Conservation (phyloP, 179 eudicot genomes). For the Amaranthus tricolor region DNA sequence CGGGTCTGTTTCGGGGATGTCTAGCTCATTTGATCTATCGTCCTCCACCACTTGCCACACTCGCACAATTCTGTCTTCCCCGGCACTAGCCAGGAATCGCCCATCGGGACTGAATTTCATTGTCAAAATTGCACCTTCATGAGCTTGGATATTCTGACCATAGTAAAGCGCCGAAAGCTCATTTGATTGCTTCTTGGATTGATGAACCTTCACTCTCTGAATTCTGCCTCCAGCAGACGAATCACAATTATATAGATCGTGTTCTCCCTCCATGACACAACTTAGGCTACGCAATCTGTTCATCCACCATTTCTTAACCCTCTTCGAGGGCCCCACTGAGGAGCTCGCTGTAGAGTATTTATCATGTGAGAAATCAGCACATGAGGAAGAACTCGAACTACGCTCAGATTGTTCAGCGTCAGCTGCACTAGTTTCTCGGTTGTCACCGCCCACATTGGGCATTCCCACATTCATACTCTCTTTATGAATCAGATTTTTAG, state of each 20-base stretch:
- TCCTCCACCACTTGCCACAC: conserved; percentile 80
- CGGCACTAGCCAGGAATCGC: conserved; percentile 73
- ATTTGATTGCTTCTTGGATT: conserved; percentile 49
- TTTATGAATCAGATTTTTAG: conserved; percentile 24
- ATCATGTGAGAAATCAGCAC: conserved; percentile 25
- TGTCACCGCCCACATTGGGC: conserved; percentile 27
- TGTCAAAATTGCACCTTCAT: conserved; percentile 69
- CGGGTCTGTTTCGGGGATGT: conserved; percentile 67
- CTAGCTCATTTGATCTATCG: conserved; percentile 50
- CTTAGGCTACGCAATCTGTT: conserved; percentile 52
- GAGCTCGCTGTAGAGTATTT: conserved; percentile 23
- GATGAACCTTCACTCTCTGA: conserved; percentile 65
- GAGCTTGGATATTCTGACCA: conserved; percentile 79
- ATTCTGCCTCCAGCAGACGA: conserved; percentile 35
- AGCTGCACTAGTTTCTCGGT: conserved; percentile 22
- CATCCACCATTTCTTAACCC: conserved; percentile 54
- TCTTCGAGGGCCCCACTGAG: conserved; percentile 28
- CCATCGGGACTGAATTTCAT: conserved; percentile 94
- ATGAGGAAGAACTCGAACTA: conserved; percentile 32
- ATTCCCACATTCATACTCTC: conserved; percentile 25
- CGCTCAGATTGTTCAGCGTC: conserved; percentile 23
- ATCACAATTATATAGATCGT: conserved; percentile 27
- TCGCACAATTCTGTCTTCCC: conserved; percentile 78
- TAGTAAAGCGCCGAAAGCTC: conserved; percentile 76
- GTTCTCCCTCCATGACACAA: conserved; percentile 41